phyloP scores from a whole-genome alignment of 441 rosid species.

The Biscutella laevigata region DNA sequence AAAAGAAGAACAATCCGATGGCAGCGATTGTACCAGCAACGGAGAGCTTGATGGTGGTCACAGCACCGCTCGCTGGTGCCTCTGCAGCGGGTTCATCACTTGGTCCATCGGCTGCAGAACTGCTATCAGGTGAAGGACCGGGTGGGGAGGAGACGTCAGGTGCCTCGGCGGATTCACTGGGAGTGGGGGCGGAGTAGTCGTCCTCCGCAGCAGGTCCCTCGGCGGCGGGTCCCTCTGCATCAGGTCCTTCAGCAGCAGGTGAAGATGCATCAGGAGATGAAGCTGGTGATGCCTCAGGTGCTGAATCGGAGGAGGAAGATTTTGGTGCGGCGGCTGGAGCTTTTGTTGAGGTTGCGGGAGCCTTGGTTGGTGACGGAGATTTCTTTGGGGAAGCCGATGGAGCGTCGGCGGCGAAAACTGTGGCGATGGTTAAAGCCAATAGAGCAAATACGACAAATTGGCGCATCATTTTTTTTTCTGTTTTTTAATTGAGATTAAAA shows the following conservation, averaged over 20 bases:
- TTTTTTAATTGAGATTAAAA: constrained; percentile 9
- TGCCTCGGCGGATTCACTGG: constrained; percentile 20
- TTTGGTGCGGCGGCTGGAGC: constrained; percentile 9
- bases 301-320: too few species aligned
- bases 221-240: too few species aligned
- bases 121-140: constrained; percentile 18
- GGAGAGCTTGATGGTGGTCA: constrained; percentile 2
- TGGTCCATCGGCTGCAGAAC: constrained; percentile 16
- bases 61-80: constrained; percentile 12
- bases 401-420: constrained; percentile 39
- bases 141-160: constrained; percentile 29
- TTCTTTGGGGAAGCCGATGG: constrained; percentile 26
- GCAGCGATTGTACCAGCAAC: neutral
- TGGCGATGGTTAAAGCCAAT: constrained; percentile 32
- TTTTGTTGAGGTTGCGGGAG: constrained; percentile 3
- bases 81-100: constrained; percentile 19
- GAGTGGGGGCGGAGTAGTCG: constrained; percentile 13
- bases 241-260: too few species aligned
- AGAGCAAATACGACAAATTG: constrained; percentile 36
- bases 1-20: constrained; percentile 7
- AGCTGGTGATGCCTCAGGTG: constrained; percentile 27
- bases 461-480: constrained; percentile 41
- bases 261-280: constrained; percentile 33
- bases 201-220: constrained; percentile 19
- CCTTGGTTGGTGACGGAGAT: constrained; percentile 21